Conservation (phyloP, 176 grass and related monocot species). For the Juncus effusus region DNA sequence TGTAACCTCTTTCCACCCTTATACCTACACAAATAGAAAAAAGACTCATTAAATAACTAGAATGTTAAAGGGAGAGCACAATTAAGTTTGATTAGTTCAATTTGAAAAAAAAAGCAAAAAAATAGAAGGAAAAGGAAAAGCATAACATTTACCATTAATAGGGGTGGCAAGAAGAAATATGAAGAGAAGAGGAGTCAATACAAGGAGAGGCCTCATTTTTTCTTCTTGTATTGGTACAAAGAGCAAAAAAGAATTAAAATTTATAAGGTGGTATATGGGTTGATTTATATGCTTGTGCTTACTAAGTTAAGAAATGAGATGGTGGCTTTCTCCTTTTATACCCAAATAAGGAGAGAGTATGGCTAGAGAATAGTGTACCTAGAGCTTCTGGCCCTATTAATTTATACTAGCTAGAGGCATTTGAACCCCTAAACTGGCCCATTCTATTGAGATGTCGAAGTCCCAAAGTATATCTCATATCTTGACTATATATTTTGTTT, state of each 20-base stretch:
- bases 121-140: conserved; percentile 5
- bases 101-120: background rate
- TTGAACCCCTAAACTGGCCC: conserved; percentile 5
- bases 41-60: background rate
- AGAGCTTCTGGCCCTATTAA: conserved; percentile 32
- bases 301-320: conserved; percentile 25
- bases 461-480: background rate
- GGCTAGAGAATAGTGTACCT: conserved; percentile 21
- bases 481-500: too few relatives aligned
- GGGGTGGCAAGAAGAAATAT: conserved; percentile 42
- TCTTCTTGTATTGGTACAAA: conserved; percentile 13
- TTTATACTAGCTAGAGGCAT: conserved; percentile 29
- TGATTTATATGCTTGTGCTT: conserved; percentile 8
- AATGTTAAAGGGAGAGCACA: background rate
- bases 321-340: conserved; percentile 19
- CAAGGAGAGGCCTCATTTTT: conserved; percentile 51
- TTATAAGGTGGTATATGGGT: conserved; percentile 13
- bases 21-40: conserved; percentile 40
- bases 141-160: conserved; percentile 44
- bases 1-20: conserved; percentile 40
- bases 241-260: background rate
- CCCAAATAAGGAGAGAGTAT: conserved; percentile 17
- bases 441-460: conserved; percentile 40
- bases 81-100: too few relatives aligned
- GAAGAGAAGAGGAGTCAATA: conserved; percentile 39